A percentile compares a stretch with the other conserved stretches of the same genome.
phyloP scores from a whole-genome alignment of 2,329 filamentous ascomycete species.

The Claviceps monticola region DNA sequence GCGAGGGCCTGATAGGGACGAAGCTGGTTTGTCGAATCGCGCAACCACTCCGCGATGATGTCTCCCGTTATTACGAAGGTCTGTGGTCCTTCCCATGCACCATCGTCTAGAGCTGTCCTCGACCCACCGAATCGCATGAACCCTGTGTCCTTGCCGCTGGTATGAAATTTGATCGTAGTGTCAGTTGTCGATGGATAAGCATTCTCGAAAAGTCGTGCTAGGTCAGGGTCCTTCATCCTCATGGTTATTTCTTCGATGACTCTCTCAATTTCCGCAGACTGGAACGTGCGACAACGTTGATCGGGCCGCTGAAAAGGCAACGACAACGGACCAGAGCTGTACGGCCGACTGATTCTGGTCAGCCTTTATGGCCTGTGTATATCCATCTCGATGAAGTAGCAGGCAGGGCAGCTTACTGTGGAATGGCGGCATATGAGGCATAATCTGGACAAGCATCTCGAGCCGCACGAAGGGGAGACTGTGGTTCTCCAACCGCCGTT shows the following conservation, averaged over 20 bases:
- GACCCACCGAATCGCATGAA: constrained; percentile 22
- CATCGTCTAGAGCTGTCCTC: constrained; percentile 28
- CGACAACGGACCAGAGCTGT: constrained; percentile 63
- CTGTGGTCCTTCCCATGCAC: constrained; percentile 70
- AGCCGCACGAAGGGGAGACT: constrained; percentile 12
- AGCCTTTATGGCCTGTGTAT: not conserved
- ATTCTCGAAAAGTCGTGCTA: constrained; percentile 89
- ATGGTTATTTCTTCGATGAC: constrained; percentile 73
- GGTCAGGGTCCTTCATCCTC: constrained; percentile 69
- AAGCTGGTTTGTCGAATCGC: constrained; percentile 87
- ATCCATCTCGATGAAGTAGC: not conserved
- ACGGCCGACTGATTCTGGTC: constrained; percentile 45
- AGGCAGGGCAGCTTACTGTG: constrained; percentile 21
- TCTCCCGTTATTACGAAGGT: constrained; percentile 90
- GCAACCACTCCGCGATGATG: constrained; percentile 85
- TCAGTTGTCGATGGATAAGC: constrained; percentile 78
- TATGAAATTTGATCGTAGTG: constrained; percentile 81
- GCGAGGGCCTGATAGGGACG: constrained; percentile 78
- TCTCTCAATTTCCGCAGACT: constrained; percentile 72
- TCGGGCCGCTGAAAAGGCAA: constrained; percentile 81
- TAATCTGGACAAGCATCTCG: constrained; percentile 26
- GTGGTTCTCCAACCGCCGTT: not conserved
- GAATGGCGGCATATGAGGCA: constrained; percentile 22
- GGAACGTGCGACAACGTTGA: constrained; percentile 73
- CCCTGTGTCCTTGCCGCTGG: constrained; percentile 38